These are phyloP conservation scores for Gamsiella multidivaricata DNA, from an alignment of 192 early-diverging fungal species.

Conservation along the genomic window DNA sequence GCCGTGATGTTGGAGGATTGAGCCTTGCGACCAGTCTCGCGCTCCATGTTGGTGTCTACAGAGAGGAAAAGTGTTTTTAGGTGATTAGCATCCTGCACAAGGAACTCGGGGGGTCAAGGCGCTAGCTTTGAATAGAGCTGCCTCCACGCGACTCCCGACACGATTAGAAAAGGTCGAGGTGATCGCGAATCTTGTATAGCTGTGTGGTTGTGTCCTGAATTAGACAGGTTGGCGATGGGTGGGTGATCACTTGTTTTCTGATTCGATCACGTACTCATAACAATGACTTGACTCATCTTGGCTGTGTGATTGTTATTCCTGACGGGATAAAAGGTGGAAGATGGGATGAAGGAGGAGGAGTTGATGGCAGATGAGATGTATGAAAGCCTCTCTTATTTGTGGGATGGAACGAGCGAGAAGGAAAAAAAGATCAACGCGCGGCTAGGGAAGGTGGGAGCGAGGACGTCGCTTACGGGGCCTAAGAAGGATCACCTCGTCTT, in stretches of 20 bases:
- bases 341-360: background rate
- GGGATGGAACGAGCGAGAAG: slow-evolving; percentile 28
- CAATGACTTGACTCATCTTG: slow-evolving; percentile 88
- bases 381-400: slow-evolving; percentile 4
- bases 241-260: background rate
- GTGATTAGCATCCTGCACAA: background rate
- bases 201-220: background rate
- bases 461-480: slow-evolving; percentile 23
- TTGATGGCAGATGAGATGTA: background rate
- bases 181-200: background rate
- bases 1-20: slow-evolving; percentile 98
- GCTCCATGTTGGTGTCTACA: slow-evolving; percentile 87
- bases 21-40: slow-evolving; percentile 96
- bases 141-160: background rate
- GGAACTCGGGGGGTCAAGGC: background rate
- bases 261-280: slow-evolving; percentile 86
- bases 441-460: background rate
- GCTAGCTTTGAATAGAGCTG: no score
- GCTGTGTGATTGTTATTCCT: background rate
- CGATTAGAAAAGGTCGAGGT: no score
- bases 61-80: background rate
- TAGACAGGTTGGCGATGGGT: background rate
- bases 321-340: background rate
- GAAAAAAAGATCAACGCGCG: slow-evolving; percentile 1
- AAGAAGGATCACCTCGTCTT: background rate